Evolutionary conservation across 2,329 filamentous ascomycete genomes (phyloP).

Genomic region (Alternaria postmessia): DNA sequence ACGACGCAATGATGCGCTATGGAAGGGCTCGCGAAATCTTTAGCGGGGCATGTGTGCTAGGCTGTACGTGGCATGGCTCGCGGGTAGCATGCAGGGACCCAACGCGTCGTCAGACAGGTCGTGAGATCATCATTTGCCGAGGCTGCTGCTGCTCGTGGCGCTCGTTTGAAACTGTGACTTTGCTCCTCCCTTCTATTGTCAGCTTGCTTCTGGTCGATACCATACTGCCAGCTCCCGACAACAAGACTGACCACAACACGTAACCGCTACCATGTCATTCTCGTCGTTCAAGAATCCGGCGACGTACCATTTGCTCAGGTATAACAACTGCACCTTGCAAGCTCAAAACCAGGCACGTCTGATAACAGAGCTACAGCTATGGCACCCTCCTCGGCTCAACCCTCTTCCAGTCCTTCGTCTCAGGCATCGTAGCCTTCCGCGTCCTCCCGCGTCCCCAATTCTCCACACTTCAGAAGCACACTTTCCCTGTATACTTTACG

Average conservation of each 20-base stretch:
- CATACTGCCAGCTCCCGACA: neutral
- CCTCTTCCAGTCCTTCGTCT: constrained; percentile 85
- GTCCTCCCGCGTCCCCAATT: constrained; percentile 82
- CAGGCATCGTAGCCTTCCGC: constrained; percentile 77
- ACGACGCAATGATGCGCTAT: constrained; percentile 7
- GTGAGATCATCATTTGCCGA: constrained; percentile 34
- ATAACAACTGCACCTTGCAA: constrained; percentile 20
- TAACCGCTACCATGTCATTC: constrained; percentile 52
- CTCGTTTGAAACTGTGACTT: constrained; percentile 1
- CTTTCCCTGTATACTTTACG: constrained; percentile 89
- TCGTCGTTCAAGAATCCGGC: constrained; percentile 66
- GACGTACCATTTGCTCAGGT: constrained; percentile 81
- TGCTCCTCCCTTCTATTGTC: neutral
- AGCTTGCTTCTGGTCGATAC: neutral
- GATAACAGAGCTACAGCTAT: constrained; percentile 65
- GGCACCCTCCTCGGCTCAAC: constrained; percentile 86
- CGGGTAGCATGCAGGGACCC: constrained; percentile 8
- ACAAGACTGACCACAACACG: neutral
- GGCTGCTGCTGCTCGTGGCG: constrained; percentile 8
- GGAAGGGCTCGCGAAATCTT: constrained; percentile 1
- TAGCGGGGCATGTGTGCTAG: neutral
- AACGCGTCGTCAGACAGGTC: constrained; percentile 17
- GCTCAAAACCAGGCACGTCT: neutral
- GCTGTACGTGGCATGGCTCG: neutral
- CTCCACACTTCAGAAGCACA: constrained; percentile 74